Percentiles rank a stretch among this genome's conserved stretches.
Evolutionary conservation across 177 flowering plant genomes (phyloP).

Genomic region (Vitis hybrid): DNA sequence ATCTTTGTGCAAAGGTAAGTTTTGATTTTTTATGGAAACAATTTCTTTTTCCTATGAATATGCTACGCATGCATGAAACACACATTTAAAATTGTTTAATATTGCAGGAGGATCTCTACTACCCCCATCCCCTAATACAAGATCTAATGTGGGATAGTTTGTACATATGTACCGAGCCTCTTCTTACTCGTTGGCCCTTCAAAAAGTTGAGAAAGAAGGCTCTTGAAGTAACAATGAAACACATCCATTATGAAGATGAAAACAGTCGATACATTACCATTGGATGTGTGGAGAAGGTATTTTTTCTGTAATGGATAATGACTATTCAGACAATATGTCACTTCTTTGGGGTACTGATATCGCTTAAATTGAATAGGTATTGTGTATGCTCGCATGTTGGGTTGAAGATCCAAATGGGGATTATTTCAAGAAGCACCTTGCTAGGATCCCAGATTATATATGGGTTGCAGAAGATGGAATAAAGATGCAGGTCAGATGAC

Average conservation of each 20-base stretch:
- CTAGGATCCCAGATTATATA: slow-evolving; percentile 36
- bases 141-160: slow-evolving; percentile 50
- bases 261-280: slow-evolving; percentile 51
- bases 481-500: slow-evolving; percentile 19
- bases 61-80: too few relatives aligned
- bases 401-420: slow-evolving; percentile 48
- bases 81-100: not conserved
- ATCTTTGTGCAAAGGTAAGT: slow-evolving; percentile 42
- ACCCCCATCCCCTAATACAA: slow-evolving; percentile 43
- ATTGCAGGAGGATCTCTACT: slow-evolving; percentile 39
- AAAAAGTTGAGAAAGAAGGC: slow-evolving; percentile 40
- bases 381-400: slow-evolving; percentile 60
- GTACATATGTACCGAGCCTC: slow-evolving; percentile 35
- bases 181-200: slow-evolving; percentile 43
- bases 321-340: too few relatives aligned
- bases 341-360: not conserved
- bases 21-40: not conserved
- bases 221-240: slow-evolving; percentile 29
- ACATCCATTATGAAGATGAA: slow-evolving; percentile 54
- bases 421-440: slow-evolving; percentile 35
- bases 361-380: slow-evolving; percentile 11
- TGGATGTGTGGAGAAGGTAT: slow-evolving; percentile 47
- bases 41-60: not conserved
- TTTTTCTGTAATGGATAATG: not conserved
- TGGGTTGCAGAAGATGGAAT: slow-evolving; percentile 57